These are phyloP conservation scores for Peltaster fructicola DNA, from an alignment of 2,329 filamentous ascomycete genomes.

Conservation along the genomic window DNA sequence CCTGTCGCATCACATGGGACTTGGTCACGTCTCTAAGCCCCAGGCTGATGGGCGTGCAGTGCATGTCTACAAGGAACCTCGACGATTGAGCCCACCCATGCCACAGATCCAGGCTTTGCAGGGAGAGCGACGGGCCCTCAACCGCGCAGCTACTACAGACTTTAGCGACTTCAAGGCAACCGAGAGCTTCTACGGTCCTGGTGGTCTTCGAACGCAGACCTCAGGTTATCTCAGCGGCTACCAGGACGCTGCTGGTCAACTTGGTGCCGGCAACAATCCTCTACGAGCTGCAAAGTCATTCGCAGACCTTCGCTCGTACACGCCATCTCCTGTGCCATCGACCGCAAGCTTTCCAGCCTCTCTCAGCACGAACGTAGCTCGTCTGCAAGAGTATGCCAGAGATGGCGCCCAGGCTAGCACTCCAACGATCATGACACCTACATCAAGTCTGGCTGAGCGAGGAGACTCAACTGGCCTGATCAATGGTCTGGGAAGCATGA, in stretches of 20 bases:
- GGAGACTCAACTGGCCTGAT: slow-evolving; percentile 31
- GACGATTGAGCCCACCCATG: slow-evolving; percentile 41
- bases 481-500: slow-evolving; percentile 45
- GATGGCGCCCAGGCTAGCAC: slow-evolving; percentile 44
- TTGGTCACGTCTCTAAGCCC: slow-evolving; percentile 81
- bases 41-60: slow-evolving; percentile 76
- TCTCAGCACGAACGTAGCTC: slow-evolving; percentile 43
- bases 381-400: slow-evolving; percentile 41
- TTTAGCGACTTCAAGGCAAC: slow-evolving; percentile 63
- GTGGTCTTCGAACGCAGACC: slow-evolving; percentile 60
- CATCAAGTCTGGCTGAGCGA: slow-evolving; percentile 18
- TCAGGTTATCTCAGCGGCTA: slow-evolving; percentile 63
- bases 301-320: slow-evolving; percentile 86
- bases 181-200: slow-evolving; percentile 55
- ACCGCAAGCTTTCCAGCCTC: slow-evolving; percentile 69
- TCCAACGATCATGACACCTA: slow-evolving; percentile 45
- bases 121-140: slow-evolving; percentile 68
- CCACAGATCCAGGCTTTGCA: slow-evolving; percentile 49
- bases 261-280: slow-evolving; percentile 51
- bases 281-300: slow-evolving; percentile 91
- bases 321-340: slow-evolving; percentile 78
- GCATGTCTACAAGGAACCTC: slow-evolving; percentile 61
- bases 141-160: slow-evolving; percentile 91
- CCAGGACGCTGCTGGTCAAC: slow-evolving; percentile 50
- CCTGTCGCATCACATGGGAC: slow-evolving; percentile 82